Conservation (phyloP, 1,139 yeast genomes). For the Hyphopichia burtonii region DNA sequence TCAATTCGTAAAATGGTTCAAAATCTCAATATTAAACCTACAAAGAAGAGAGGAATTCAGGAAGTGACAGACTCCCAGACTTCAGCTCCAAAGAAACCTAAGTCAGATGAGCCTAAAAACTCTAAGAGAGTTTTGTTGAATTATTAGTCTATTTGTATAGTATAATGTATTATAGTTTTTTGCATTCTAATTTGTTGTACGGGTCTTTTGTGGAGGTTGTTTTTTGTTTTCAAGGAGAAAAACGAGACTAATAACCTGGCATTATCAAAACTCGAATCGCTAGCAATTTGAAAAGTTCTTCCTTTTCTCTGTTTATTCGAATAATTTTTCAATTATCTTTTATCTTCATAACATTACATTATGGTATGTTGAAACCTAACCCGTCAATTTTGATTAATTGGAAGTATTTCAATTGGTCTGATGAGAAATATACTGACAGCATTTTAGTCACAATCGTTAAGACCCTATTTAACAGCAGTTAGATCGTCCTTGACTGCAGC, state of each 20-base stretch:
- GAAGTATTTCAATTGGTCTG: neutral
- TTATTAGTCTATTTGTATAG: slow-evolving; percentile 5
- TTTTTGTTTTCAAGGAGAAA: neutral
- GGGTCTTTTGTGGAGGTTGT: neutral
- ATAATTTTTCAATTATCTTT: neutral
- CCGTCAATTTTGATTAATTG: neutral
- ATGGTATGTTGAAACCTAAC: neutral
- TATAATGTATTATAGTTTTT: neutral
- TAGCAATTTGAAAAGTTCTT: neutral
- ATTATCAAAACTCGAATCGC: neutral
- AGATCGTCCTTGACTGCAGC: slow-evolving; percentile 94
- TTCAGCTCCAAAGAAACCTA: neutral
- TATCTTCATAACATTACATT: too few relatives aligned
- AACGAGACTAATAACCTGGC: neutral
- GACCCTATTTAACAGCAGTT: slow-evolving; percentile 93
- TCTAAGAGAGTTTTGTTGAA: slow-evolving; percentile 10
- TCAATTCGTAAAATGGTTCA: neutral
- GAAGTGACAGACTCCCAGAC: neutral
- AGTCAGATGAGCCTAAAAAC: neutral
- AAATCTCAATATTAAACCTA: neutral
- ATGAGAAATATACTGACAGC: neutral
- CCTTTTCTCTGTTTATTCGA: neutral
- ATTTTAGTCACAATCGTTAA: slow-evolving; percentile 79
- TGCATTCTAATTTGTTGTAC: neutral
- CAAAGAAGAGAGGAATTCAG: neutral